Conservation (phyloP, 306 rosid species). For the Corylus heterophylla region DNA sequence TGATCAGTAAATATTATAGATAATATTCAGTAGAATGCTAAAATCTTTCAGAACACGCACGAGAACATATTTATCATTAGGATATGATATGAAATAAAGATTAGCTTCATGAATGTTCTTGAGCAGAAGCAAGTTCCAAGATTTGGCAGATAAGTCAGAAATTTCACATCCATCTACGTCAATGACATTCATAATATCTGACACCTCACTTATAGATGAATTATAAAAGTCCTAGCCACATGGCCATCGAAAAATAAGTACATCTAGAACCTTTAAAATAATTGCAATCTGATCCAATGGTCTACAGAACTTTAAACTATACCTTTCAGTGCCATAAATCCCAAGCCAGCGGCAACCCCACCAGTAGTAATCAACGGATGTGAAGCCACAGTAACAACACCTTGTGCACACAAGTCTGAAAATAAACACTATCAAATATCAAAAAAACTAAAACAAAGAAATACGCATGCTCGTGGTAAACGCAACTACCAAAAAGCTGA, state of each 20-base stretch:
- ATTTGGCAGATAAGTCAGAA: constrained; percentile 1
- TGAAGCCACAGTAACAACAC: constrained; percentile 65
- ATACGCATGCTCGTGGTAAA: neutral
- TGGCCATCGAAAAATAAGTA: constrained; percentile 6
- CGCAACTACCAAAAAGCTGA: neutral
- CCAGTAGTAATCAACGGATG: constrained; percentile 64
- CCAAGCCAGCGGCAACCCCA: constrained; percentile 66
- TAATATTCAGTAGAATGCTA: constrained; percentile 10
- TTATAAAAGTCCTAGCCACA: constrained; percentile 5
- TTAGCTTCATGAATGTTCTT: constrained; percentile 4
- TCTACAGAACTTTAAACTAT: constrained; percentile 23
- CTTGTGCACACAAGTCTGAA: constrained; percentile 51
- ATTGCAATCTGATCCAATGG: neutral
- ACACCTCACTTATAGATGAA: constrained; percentile 1
- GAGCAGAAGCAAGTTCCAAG: constrained; percentile 4
- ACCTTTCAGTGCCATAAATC: constrained; percentile 64
- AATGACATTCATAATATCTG: neutral
- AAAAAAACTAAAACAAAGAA: constrained; percentile 8
- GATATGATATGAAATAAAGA: constrained; percentile 1
- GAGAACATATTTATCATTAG: constrained; percentile 13
- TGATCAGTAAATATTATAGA: constrained; percentile 15
- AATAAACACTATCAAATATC: constrained; percentile 15
- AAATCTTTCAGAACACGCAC: constrained; percentile 12
- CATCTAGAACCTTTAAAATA: constrained; percentile 6
- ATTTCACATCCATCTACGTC: neutral